A percentile compares a stretch with the other conserved stretches of the same genome.
Conservation (phyloP, 345 rosid genomes). For the Eucalyptus curtisii region DNA sequence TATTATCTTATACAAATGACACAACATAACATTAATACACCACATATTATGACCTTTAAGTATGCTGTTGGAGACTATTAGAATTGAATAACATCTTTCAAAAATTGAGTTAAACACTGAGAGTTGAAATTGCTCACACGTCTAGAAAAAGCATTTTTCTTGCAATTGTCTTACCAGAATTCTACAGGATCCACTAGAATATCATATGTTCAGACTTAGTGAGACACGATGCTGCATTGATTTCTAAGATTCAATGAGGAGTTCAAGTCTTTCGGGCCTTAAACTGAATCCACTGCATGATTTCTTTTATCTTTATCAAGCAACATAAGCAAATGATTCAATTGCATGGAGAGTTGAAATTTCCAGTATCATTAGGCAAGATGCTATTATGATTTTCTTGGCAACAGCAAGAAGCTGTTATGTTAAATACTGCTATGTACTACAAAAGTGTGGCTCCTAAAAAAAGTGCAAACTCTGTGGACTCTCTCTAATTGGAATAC, state of each 20-base stretch:
- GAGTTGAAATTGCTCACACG: background rate
- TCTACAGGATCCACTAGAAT: background rate
- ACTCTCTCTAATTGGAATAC: background rate
- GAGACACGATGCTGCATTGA: background rate
- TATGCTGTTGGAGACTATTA: background rate
- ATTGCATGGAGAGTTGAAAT: background rate
- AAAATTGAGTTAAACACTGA: background rate
- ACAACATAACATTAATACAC: background rate
- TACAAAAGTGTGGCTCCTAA: background rate
- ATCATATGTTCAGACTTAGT: background rate
- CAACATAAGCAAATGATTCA: background rate
- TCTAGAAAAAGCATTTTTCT: background rate
- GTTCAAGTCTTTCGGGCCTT: background rate
- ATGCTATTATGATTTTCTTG: background rate
- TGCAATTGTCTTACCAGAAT: background rate
- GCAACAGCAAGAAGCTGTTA: background rate
- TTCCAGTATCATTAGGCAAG: background rate
- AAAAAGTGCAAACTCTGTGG: background rate
- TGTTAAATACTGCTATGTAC: background rate
- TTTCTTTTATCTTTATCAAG: background rate
- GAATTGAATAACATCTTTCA: background rate
- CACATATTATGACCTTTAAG: background rate
- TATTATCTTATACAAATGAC: background rate
- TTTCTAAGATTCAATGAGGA: background rate
- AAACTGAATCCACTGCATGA: background rate